Evolutionary conservation across 352 stramenopile species (phyloP).

Genomic region (Phytophthora chlamydospora): DNA sequence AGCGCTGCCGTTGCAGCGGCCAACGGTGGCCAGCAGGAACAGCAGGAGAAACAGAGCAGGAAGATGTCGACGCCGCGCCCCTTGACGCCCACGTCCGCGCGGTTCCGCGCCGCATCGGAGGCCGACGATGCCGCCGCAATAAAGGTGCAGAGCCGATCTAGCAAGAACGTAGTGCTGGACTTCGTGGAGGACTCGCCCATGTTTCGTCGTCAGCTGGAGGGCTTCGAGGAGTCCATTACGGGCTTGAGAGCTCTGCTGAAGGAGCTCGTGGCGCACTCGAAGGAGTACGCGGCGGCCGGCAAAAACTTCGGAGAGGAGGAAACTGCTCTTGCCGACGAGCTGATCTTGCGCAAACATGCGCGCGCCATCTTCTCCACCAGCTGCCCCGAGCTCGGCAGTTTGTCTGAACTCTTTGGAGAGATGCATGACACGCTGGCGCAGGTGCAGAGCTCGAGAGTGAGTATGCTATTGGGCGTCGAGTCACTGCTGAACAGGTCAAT

Average conservation of each 20-base stretch:
- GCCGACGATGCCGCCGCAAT: slow-evolving; percentile 13
- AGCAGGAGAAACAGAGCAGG: slow-evolving; percentile 10
- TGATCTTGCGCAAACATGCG: slow-evolving; percentile 79
- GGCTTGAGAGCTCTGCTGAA: slow-evolving; percentile 70
- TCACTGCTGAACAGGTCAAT: slow-evolving; percentile 73
- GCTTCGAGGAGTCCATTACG: slow-evolving; percentile 77
- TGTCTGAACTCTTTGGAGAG: slow-evolving; percentile 83
- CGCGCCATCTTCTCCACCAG: slow-evolving; percentile 89
- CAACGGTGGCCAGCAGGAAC: slow-evolving; percentile 1
- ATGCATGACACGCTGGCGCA: slow-evolving; percentile 84
- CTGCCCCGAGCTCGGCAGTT: slow-evolving; percentile 66
- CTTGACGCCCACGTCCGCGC: slow-evolving; percentile 16
- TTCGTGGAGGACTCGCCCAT: slow-evolving; percentile 89
- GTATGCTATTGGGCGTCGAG: slow-evolving; percentile 84
- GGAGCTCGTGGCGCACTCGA: slow-evolving; percentile 71
- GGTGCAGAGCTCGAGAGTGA: slow-evolving; percentile 84
- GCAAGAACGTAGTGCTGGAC: slow-evolving; percentile 86
- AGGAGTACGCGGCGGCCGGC: slow-evolving; percentile 78
- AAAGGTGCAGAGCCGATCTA: slow-evolving; percentile 37
- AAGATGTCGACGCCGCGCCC: slow-evolving; percentile 12
- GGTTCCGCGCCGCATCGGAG: slow-evolving; percentile 12
- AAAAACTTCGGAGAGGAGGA: slow-evolving; percentile 75
- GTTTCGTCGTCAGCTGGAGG: slow-evolving; percentile 81
- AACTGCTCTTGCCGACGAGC: slow-evolving; percentile 68
- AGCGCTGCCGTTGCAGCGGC: neutral